These are phyloP conservation scores for Pseudogymnoascus sp. DNA, from an alignment of 2,329 filamentous ascomycete genomes.

Conservation along the genomic window DNA sequence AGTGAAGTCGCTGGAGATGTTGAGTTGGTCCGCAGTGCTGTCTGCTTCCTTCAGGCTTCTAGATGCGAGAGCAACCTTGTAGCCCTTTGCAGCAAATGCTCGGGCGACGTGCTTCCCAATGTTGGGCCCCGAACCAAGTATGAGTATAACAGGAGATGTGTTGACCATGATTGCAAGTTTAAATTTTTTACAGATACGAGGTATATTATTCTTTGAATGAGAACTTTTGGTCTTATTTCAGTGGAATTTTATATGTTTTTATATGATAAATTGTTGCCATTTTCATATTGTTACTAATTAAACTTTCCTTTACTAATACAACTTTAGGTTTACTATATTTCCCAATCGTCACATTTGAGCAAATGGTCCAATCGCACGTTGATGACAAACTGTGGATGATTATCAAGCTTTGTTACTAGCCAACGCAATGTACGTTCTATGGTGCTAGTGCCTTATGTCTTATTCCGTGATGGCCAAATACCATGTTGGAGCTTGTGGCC, in stretches of 20 bases:
- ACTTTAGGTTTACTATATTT: not conserved
- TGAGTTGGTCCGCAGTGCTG: constrained; percentile 28
- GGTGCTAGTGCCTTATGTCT: no score
- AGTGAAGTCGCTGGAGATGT: constrained; percentile 30
- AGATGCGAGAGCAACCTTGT: constrained; percentile 34
- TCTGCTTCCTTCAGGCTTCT: constrained; percentile 25
- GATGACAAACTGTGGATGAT: not conserved
- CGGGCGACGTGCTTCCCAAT: constrained; percentile 31
- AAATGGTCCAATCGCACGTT: not conserved
- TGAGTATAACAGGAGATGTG: constrained; percentile 27
- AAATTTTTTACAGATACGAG: not conserved
- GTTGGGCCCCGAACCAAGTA: constrained; percentile 36
- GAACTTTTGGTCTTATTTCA: not conserved
- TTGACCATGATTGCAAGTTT: not conserved
- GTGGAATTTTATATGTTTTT: not conserved
- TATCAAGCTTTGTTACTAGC: not conserved
- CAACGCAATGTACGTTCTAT: not conserved
- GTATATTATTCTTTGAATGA: no score
- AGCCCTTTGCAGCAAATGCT: constrained; percentile 34
- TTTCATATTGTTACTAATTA: not conserved
- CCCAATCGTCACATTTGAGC: not conserved
- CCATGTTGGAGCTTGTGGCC: no score
- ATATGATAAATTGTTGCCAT: not conserved
- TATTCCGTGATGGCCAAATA: no score
- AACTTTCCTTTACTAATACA: not conserved